Evolutionary conservation across 208 protist genomes (phyloP).

Genomic region (Trypanosomatidae sp.): DNA sequence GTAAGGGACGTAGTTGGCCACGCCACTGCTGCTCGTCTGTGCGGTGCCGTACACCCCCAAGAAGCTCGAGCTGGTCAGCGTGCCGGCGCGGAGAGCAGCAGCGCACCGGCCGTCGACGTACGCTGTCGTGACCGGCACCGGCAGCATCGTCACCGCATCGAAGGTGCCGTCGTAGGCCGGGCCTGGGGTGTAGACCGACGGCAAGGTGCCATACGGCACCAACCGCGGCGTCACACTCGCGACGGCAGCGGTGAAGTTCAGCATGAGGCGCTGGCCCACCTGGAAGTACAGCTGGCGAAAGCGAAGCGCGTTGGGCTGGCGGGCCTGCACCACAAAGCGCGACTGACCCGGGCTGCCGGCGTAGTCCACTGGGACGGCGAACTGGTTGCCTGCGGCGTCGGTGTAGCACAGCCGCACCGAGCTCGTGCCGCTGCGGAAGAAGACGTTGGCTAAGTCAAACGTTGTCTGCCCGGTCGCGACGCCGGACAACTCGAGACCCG

Average conservation of each 20-base stretch:
- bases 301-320: conserved; percentile 35
- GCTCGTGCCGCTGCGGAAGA: conserved; percentile 58
- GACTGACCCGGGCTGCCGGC: conserved; percentile 26
- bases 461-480: conserved; percentile 20
- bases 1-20: conserved; percentile 41
- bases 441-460: conserved; percentile 40
- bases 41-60: conserved; percentile 41
- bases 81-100: conserved; percentile 30
- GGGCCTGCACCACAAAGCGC: conserved; percentile 35
- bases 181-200: conserved; percentile 51
- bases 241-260: conserved; percentile 44
- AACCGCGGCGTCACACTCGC: conserved; percentile 25
- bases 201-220: conserved; percentile 41
- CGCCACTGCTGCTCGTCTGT: conserved; percentile 2
- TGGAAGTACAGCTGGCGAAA: conserved; percentile 28
- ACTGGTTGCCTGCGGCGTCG: conserved; percentile 77
- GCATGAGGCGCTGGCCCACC: conserved; percentile 65
- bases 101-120: conserved; percentile 75
- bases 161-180: conserved; percentile 64
- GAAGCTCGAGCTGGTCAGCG: conserved; percentile 15
- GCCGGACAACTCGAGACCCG: conserved; percentile 32
- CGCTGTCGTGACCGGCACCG: conserved; percentile 25
- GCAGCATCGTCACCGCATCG: conserved; percentile 55
- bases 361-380: conserved; percentile 66
- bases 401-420: conserved; percentile 79